Evolutionary conservation across 148 eudicot genomes (phyloP), one percentile per base, ranked within the genome.

Genomic region (Vaccinium darrowii): DNA sequence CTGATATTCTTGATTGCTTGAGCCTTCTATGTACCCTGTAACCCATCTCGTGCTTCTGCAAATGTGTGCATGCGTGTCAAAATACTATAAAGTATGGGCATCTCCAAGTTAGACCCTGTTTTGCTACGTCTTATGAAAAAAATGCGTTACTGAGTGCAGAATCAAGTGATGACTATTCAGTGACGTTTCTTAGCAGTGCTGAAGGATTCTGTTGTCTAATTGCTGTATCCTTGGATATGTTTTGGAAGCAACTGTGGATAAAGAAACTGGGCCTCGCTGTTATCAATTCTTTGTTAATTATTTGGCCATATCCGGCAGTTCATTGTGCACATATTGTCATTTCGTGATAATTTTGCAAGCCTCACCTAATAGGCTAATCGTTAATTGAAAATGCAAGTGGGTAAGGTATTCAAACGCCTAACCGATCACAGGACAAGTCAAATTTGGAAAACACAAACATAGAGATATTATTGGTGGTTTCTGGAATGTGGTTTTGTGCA

Each of bases 1-100:
- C 50, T 73, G 77, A n/a, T n/a, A 36, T 13, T 39, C 51, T 73
- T 73, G 47, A 11, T 69, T 73, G 77, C 51, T 73, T 73, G 77
- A 73, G 51, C 77, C 77, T 12, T 72, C 3, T 18, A 39, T 18
- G 21, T 73, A 36, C 23, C 12, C n/a, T 15, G n/a, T 18, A 11
- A 36, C 51, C 77, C 50, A 73, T 73, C 77, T 72, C 14, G 7
- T 4, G 39, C 16, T 33, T 16, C 49, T 73, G 47, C 50, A 16
- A 36, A 15, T 39, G n/a, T 7, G 8, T 18, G 49, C 51, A 7
- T 73, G 76, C 33, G 21, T 33, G 47, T 72, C 19, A 5, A 73
- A 39, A 33, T 36, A n/a, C n/a, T n/a, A 36, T 15, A 7, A 7
- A 16, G 51, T 73, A 3, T 8, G 49, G 77, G 77, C 10, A 58